These are phyloP conservation scores for Arabidopsis arenosa DNA, from an alignment of 345 rosid genomes.

Conservation along the genomic window DNA sequence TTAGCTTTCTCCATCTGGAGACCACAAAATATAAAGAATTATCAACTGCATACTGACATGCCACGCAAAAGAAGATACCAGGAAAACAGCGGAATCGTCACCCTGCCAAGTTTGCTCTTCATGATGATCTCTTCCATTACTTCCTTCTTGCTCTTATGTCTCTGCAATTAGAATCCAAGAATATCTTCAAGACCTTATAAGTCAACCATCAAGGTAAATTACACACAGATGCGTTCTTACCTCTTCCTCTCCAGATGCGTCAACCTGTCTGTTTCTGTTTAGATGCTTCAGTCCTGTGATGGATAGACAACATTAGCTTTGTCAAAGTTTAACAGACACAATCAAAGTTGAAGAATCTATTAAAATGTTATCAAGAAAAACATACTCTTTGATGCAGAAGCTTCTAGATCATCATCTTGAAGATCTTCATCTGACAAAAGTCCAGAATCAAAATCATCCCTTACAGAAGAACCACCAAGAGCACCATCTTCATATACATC, in stretches of 20 bases:
- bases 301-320: background rate
- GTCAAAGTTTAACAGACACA: conserved; percentile 3
- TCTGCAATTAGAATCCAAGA: conserved; percentile 55
- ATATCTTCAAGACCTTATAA: background rate
- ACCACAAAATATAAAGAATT: conserved; percentile 3
- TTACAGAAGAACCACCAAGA: conserved; percentile 52
- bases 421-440: conserved; percentile 65
- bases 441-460: conserved; percentile 82
- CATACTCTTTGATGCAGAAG: conserved; percentile 51
- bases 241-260: conserved; percentile 56
- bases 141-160: conserved; percentile 84
- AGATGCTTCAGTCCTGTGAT: conserved; percentile 51
- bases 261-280: conserved; percentile 36
- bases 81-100: conserved; percentile 38
- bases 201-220: conserved; percentile 1
- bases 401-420: conserved; percentile 48
- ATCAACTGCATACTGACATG: conserved; percentile 14
- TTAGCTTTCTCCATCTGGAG: conserved; percentile 86
- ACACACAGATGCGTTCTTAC: conserved; percentile 48
- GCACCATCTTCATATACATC: conserved; percentile 57
- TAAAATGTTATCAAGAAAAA: background rate
- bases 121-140: conserved; percentile 87
- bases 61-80: conserved; percentile 22
- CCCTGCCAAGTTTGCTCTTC: conserved; percentile 97
- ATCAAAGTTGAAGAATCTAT: conserved; percentile 19